phyloP scores from a whole-genome alignment of 208 protist genomes.

The Leptomonas seymouri region DNA sequence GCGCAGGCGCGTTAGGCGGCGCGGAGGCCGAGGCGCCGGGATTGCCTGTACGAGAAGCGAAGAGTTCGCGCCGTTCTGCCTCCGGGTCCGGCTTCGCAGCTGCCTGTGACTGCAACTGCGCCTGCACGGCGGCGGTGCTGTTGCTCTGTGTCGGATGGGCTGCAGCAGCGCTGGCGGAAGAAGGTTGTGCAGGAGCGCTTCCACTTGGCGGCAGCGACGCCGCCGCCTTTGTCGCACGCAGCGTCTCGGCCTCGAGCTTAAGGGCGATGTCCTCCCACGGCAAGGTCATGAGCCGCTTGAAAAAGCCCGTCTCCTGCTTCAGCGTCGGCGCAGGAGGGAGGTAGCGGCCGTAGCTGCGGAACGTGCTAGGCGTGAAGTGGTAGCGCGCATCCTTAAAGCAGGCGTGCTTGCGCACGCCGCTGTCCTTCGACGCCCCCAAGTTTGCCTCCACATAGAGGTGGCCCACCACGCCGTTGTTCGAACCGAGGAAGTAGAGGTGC shows the following conservation, averaged over 20 bases:
- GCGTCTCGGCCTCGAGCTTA: slow-evolving; percentile 72
- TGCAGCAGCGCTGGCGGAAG: not conserved
- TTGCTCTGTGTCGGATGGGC: slow-evolving; percentile 8
- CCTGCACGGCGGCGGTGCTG: too few species aligned
- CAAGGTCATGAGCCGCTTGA: slow-evolving; percentile 82
- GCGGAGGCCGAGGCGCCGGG: slow-evolving; percentile 4
- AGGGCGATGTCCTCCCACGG: slow-evolving; percentile 82
- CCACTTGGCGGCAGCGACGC: not conserved
- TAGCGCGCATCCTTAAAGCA: slow-evolving; percentile 42
- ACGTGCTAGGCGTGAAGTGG: slow-evolving; percentile 57
- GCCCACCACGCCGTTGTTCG: slow-evolving; percentile 56
- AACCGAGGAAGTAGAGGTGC: slow-evolving; percentile 79
- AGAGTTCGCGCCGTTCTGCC: slow-evolving; percentile 36
- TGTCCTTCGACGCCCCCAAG: slow-evolving; percentile 40
- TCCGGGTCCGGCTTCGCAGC: slow-evolving; percentile 23
- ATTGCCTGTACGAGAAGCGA: slow-evolving; percentile 13
- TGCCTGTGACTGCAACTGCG: not conserved
- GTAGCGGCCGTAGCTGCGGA: slow-evolving; percentile 62
- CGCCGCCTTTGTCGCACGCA: slow-evolving; percentile 35
- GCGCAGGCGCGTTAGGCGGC: not conserved
- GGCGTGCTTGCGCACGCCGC: slow-evolving; percentile 40
- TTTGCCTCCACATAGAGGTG: slow-evolving; percentile 69
- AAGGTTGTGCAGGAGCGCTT: not conserved
- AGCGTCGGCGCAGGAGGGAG: slow-evolving; percentile 67
- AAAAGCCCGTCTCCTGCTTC: slow-evolving; percentile 83